These are phyloP conservation scores for Capsicum baccatum DNA, from an alignment of 257 asterid genomes.

Conservation along the genomic window DNA sequence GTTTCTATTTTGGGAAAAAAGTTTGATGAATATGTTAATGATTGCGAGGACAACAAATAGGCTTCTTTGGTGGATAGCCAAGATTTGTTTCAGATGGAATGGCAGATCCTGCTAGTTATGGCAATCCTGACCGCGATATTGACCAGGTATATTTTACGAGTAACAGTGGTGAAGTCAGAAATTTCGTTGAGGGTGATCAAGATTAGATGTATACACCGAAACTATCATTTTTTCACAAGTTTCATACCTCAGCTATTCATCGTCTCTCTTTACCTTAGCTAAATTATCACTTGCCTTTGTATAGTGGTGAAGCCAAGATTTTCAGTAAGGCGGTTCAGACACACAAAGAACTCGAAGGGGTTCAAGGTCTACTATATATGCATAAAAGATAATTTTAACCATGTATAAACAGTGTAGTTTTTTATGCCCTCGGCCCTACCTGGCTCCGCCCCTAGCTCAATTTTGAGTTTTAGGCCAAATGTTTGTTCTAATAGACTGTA, in stretches of 20 bases:
- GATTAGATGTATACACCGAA: no score
- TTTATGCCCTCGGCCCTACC: no score
- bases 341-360: no score
- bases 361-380: no score
- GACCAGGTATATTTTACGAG: slow-evolving; percentile 57
- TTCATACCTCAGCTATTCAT: background rate
- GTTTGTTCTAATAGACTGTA: background rate
- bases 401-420: no score
- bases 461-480: background rate
- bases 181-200: background rate
- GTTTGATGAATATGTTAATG: slow-evolving; percentile 61
- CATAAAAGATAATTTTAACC: no score
- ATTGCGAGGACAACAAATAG: slow-evolving; percentile 45
- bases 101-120: slow-evolving; percentile 97
- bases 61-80: slow-evolving; percentile 57
- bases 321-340: no score
- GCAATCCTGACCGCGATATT: slow-evolving; percentile 72
- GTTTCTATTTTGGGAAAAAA: slow-evolving; percentile 33
- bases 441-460: background rate
- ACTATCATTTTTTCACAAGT: background rate
- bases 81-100: slow-evolving; percentile 93
- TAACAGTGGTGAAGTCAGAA: background rate
- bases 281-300: background rate
- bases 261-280: background rate
- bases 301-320: no score